Conservation (phyloP, 2,329 filamentous ascomycete species). For the Xylariaceae sp. region DNA sequence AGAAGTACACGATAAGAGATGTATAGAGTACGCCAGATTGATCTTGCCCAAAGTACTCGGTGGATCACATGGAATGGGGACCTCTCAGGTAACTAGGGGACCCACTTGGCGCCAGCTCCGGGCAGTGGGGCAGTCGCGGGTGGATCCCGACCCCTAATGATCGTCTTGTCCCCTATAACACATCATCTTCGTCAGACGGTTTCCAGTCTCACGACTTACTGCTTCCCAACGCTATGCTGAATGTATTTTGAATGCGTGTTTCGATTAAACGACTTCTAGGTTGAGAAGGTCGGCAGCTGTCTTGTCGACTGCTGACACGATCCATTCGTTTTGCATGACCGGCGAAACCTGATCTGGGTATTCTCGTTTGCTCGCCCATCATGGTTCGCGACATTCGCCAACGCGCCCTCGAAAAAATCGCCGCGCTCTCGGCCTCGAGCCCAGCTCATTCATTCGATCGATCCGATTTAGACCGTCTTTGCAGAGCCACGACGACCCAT, state of each 20-base stretch:
- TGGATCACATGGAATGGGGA: not conserved
- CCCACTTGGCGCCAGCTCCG: not conserved
- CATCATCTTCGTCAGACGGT: not conserved
- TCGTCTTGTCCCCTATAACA: conserved; percentile 1
- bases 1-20: not conserved
- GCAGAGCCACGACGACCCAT: conserved; percentile 50
- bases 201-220: not conserved
- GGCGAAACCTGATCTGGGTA: not conserved
- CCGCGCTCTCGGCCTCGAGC: conserved; percentile 54
- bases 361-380: not conserved
- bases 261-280: not conserved
- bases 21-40: not conserved
- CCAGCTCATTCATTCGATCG: conserved; percentile 51
- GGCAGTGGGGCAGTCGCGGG: not conserved
- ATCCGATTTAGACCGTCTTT: conserved; percentile 59
- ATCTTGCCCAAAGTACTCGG: not conserved
- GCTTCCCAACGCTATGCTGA: not conserved
- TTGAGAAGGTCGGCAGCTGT: not conserved
- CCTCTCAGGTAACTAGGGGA: not conserved
- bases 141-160: not conserved
- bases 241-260: not conserved
- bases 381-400: conserved; percentile 56
- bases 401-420: conserved; percentile 60
- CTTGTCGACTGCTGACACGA: conserved; percentile 6
- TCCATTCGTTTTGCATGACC: conserved; percentile 13